Evolutionary conservation across 768 basidiomycete species (phyloP), one percentile per base, ranked within the genome.

Genomic region (Clitopilus passeckerianus): DNA sequence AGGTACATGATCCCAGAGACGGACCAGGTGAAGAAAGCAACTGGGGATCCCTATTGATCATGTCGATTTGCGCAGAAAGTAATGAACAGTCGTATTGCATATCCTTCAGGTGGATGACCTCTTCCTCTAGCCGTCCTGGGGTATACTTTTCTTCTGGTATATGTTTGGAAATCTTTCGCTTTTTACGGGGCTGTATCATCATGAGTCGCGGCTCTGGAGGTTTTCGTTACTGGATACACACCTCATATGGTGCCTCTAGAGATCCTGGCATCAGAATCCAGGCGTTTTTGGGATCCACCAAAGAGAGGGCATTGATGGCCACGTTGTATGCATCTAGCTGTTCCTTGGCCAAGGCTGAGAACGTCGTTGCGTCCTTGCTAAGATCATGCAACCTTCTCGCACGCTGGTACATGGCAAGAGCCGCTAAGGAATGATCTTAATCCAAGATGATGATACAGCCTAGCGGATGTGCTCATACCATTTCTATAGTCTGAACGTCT

Each of bases 381-480:
- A 90, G 67, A 34, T 82, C 83, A 55, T 83, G 85, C 8, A 98
- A 74, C 67, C 93, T 90, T 63, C 87, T 79, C 20, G 90, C 93
- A 57, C 93, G 87, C 65, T 92, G 91, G 71, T 95, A 98, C 95
- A 98, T 97, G 9, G 87, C 87, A 56, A 89, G 80, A 15, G 92
- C 91, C 58, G 95, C 96, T 98, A 68, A 65, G 64, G 59, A 61
- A 52, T n/a, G 23, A 58, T 27, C 34, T 64, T 54, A 61, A 59
- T 54, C 37, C 56, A 37, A 54, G 61, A 30, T 63, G 43, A 15
- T 44, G 34, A 61, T 59, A 57, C 55, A 58, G 35, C 58, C 60
- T 23, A 57, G 57, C 43, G 34, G 41, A 30, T 46, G 60, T 62
- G 78, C 85, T 7, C 46, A 72, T 70, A 95, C 96, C 97, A 70